Evolutionary conservation across 176 grass and related monocot genomes (phyloP), one percentile per base, ranked within the genome.

Genomic region (Oryza rufipogon): DNA sequence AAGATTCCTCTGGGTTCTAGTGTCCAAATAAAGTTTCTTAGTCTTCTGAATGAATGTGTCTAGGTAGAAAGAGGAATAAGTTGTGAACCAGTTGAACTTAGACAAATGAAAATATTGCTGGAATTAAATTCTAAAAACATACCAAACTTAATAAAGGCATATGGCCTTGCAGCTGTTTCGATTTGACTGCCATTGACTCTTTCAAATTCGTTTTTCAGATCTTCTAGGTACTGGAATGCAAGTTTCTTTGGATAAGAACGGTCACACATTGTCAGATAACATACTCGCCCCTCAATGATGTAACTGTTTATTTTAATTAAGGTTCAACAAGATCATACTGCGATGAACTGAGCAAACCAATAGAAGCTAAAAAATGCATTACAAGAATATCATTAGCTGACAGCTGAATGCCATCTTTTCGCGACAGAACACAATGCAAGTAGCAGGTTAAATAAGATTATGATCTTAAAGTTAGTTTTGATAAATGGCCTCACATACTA

Each of bases 11-110:
- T 97, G 95, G 38, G 92, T 97, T 84, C 92, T 94, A 34, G 95
- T 93, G 85, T 97, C 95, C 75, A 97, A 89, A 86, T 97, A 97
- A 63, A 97, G 82, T 70, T 94, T 97, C 92, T 89, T 97, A 51
- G 95, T 97, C 90, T 97, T 97, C 90, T 97, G 95, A 83, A 97
- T 97, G 77, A 94, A 97, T 56, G 95, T 94, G 86, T 97, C 95
- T 97, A 77, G 49, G 70, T 45, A 86, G 3, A 84, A 63, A 83
- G 8, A 75, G 19, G 73, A 47, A 78, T 38, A 83, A n/a, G 30
- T 64, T 80, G 64, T 87, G 9, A 87, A 75, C n/a, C 28, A 61
- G 48, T 32, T 70, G 48, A 75, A 54, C 14, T 79, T 33, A 23
- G 15, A 75, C 42, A 25, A 72, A 38, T 48, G 20, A 82, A 73